A percentile compares a stretch with the other conserved stretches of the same genome.
Evolutionary conservation across 78 protist species (phyloP).

Genomic region (Dictyostelium purpureum): DNA sequence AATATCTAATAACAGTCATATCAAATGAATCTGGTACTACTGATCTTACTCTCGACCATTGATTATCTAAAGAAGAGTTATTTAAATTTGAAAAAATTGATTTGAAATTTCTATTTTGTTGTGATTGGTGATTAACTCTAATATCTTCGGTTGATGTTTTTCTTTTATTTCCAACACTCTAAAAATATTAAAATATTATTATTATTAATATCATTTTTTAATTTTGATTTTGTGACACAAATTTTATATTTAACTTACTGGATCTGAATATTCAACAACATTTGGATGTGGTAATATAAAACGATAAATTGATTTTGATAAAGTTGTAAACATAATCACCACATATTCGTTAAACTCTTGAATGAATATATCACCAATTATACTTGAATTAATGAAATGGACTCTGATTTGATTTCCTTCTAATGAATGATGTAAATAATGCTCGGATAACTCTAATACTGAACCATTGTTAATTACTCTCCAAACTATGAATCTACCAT

Average conservation of each 20-base stretch:
- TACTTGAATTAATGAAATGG: conserved; percentile 12
- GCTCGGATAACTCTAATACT: conserved; percentile 21
- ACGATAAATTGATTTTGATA: conserved; percentile 34
- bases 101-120: not conserved
- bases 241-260: not conserved
- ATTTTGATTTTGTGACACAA: not conserved
- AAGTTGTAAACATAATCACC: not conserved
- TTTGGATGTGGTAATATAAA: conserved; percentile 53
- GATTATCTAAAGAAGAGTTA: conserved; percentile 40
- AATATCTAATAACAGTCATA: conserved; percentile 1
- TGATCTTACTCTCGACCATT: conserved; percentile 12
- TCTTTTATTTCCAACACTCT: conserved; percentile 60
- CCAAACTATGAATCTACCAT: conserved; percentile 56
- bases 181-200: not conserved
- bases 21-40: conserved; percentile 44
- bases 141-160: not conserved
- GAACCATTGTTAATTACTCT: conserved; percentile 3
- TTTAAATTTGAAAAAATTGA: conserved; percentile 23
- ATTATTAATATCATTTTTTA: not conserved
- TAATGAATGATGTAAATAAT: not conserved
- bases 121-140: not conserved
- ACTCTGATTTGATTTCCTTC: conserved; percentile 21
- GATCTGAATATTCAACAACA: not conserved
- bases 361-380: conserved; percentile 14
- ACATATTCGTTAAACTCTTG: conserved; percentile 13